Evolutionary conservation across 768 basidiomycete genomes (phyloP), one percentile per base, ranked within the genome.

Genomic region (Suillus weaverae): DNA sequence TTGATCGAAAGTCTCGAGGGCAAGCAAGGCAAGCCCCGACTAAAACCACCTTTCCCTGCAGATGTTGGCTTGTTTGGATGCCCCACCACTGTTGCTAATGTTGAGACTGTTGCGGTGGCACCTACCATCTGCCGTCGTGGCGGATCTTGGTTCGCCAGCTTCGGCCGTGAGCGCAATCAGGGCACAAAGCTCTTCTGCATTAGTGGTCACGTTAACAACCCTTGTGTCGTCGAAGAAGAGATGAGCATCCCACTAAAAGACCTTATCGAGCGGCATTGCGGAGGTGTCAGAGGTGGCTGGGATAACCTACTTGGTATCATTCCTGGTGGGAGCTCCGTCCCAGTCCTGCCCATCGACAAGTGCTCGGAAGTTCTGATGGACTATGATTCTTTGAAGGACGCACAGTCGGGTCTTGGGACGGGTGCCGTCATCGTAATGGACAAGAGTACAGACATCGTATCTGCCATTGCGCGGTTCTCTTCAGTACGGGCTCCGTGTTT

Each of bases 351-450:
- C 9, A 93, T 86, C 60, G 81, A 89, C 69, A 84, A 85, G 68
- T 97, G 93, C 71, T 87, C 86, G 60, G 90, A 94, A 75, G 97
- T 96, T 44, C 81, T 99, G 65, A 99, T 99, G 97, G 97, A 99
- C 80, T 99, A 89, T 73, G 97, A 99, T 78, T 98, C 97, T 7
- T 84, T 99, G 67, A 97, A 96, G 77, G 97, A 98, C 73, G 90
- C 92, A 1, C 92, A 94, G 71, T 91, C 94, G n/a, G 96, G 96
- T 77, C 87, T 99, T 66, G 97, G 97, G 22, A 99, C 97, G 0
- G 97, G 97, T 64, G 97, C 97, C 18, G 95, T 99, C 66, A 99
- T 99, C 68, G 97, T 99, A 70, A 97, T 98, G 96, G 89, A 99
- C 83, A 95, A 98, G 82, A 89, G 89, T 73, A 97, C 97, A 35